These are phyloP conservation scores for Pythium dissotocum DNA, from an alignment of 352 stramenopile species.

Conservation along the genomic window DNA sequence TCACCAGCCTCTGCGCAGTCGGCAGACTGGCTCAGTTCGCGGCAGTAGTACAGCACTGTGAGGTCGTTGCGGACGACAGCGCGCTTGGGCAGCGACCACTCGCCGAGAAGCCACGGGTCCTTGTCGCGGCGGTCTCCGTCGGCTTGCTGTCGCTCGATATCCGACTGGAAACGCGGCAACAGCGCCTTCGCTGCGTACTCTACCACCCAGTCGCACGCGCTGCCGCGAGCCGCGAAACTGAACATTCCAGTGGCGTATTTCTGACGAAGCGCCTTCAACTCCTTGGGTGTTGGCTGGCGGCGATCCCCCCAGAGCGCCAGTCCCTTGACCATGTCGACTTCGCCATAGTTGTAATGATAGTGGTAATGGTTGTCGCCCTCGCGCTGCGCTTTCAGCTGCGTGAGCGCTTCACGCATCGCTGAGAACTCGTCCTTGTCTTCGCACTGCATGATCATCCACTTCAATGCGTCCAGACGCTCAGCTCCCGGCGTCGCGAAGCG, in stretches of 20 bases:
- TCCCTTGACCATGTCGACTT: not conserved
- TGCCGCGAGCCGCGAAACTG: not conserved
- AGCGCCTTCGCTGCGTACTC: not conserved
- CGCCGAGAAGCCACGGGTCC: not conserved
- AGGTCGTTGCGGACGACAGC: not conserved
- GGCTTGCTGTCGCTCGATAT: not conserved
- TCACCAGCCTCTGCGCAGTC: not conserved
- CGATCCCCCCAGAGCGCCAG: not conserved
- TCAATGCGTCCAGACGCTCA: not conserved
- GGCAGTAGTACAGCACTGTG: not conserved
- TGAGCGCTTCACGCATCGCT: not conserved
- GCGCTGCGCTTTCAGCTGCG: not conserved
- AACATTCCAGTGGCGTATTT: not conserved
- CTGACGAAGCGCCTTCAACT: not conserved
- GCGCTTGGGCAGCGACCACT: not conserved
- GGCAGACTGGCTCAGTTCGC: not conserved
- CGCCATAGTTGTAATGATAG: not conserved
- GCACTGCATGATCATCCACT: conserved; percentile 4
- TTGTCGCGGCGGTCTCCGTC: not conserved
- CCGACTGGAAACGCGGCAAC: not conserved
- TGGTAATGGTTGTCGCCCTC: not conserved
- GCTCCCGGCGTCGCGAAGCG: not conserved
- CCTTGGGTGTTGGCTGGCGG: not conserved
- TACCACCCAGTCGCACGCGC: not conserved
- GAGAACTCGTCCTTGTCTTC: not conserved